A percentile compares a stretch with the other conserved stretches of the same genome.
Conservation (phyloP, 140 eudicot genomes). For the Stevia rebaudiana region DNA sequence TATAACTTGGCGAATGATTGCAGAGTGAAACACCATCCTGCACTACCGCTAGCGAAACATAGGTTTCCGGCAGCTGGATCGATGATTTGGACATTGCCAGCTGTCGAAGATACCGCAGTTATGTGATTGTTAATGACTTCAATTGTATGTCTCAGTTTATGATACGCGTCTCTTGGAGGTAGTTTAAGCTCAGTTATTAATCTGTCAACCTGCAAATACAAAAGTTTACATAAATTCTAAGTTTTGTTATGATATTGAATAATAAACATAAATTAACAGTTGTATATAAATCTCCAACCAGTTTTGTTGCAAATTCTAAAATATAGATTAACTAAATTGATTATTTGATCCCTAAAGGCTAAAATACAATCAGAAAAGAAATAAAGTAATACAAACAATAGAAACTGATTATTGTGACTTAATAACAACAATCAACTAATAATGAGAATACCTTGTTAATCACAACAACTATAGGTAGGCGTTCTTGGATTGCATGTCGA, state of each 20-base stretch:
- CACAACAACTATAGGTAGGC: conserved; percentile 88
- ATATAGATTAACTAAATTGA: neutral
- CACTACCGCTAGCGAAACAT: conserved; percentile 96
- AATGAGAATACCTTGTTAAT: conserved; percentile 70
- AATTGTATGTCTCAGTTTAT: conserved; percentile 79
- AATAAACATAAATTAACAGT: neutral
- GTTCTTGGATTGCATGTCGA: conserved; percentile 94
- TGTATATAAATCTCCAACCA: neutral
- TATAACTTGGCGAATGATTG: conserved; percentile 93
- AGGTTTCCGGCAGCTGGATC: conserved; percentile 87
- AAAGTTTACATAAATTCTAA: neutral
- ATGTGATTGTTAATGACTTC: conserved; percentile 87
- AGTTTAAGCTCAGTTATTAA: conserved; percentile 85
- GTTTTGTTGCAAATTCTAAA: neutral
- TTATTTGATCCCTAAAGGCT: neutral
- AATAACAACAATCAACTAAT: neutral
- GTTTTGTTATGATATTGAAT: neutral
- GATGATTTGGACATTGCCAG: conserved; percentile 75
- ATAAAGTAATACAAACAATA: neutral
- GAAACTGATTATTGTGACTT: neutral
- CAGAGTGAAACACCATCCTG: conserved; percentile 97
- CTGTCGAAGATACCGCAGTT: conserved; percentile 83
- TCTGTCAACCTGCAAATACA: conserved; percentile 73
- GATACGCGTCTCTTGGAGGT: conserved; percentile 96
- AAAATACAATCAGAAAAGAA: neutral